Evolutionary conservation across 805 yeast genomes (phyloP).

Genomic region (Dipodascus albidus): DNA sequence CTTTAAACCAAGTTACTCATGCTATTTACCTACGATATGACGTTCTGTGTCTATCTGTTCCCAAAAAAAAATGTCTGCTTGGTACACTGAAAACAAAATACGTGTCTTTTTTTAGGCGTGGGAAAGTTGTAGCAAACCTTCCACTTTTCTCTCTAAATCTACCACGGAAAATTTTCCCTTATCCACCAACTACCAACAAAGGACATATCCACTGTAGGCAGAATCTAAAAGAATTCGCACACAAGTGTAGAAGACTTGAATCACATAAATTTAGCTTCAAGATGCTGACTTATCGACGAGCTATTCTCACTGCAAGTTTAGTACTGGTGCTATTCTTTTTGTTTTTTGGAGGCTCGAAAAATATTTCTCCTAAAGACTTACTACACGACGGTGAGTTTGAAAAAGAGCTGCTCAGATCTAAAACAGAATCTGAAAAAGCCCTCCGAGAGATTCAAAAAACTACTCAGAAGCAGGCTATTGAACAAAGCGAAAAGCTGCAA

Average conservation of each 20-base stretch:
- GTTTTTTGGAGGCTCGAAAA: constrained; percentile 21
- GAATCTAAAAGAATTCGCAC: too few relatives aligned
- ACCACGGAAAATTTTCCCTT: background rate
- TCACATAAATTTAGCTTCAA: too few relatives aligned
- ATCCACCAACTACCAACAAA: too few relatives aligned
- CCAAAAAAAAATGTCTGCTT: too few relatives aligned
- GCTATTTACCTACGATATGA: too few relatives aligned
- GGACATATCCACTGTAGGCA: too few relatives aligned
- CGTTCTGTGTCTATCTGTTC: too few relatives aligned
- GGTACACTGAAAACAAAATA: too few relatives aligned
- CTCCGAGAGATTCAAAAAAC: constrained; percentile 50
- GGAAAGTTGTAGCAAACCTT: background rate
- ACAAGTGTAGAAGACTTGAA: too few relatives aligned
- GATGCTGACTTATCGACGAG: constrained; percentile 27
- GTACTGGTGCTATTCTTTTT: constrained; percentile 19
- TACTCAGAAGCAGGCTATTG: constrained; percentile 43
- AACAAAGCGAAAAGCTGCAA: constrained; percentile 52
- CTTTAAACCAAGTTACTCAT: too few relatives aligned
- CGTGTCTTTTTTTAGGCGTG: background rate
- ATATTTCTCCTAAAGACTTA: constrained; percentile 18
- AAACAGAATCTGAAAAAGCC: constrained; percentile 26
- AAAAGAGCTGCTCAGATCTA: constrained; percentile 18
- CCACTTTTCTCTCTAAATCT: background rate
- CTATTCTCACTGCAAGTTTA: constrained; percentile 19
- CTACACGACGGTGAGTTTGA: constrained; percentile 22